Conservation (phyloP, 768 basidiomycete genomes). For the Psilocybe subaeruginosa region DNA sequence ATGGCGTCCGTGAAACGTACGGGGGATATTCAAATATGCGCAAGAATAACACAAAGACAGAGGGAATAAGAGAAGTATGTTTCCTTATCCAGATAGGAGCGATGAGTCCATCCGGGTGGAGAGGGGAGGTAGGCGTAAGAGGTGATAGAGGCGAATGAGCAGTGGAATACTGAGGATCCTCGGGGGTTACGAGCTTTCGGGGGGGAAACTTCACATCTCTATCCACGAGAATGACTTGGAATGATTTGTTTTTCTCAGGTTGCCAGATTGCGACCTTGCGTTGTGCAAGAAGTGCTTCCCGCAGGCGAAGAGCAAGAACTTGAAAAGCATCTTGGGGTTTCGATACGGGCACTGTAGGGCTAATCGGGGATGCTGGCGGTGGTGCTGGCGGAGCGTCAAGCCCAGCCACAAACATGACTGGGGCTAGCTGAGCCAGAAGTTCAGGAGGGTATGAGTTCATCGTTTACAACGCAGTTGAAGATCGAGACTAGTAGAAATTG, state of each 20-base stretch:
- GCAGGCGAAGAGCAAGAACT: slow-evolving; percentile 60
- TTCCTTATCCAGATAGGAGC: slow-evolving; percentile 99
- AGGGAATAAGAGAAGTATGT: slow-evolving; percentile 88
- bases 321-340: slow-evolving; percentile 63
- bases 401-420: slow-evolving; percentile 95
- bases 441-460: slow-evolving; percentile 97
- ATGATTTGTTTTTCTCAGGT: slow-evolving; percentile 70
- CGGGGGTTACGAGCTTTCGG: slow-evolving; percentile 68
- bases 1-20: slow-evolving; percentile 49
- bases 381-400: slow-evolving; percentile 48
- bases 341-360: slow-evolving; percentile 24
- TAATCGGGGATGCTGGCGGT: slow-evolving; percentile 24
- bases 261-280: slow-evolving; percentile 72
- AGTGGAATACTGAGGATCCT: slow-evolving; percentile 56
- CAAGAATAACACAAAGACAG: slow-evolving; percentile 91
- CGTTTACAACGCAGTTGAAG: not conserved
- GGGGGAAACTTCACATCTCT: slow-evolving; percentile 86
- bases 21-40: slow-evolving; percentile 74
- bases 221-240: slow-evolving; percentile 86
- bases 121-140: slow-evolving; percentile 82
- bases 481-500: not conserved
- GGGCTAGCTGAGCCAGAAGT: slow-evolving; percentile 84
- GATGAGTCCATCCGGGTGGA: slow-evolving; percentile 94
- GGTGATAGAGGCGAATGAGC: slow-evolving; percentile 95
- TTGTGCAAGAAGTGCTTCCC: slow-evolving; percentile 68